phyloP scores from a whole-genome alignment of 1,284 basidiomycete species.

The Ceratobasidium sp. region DNA sequence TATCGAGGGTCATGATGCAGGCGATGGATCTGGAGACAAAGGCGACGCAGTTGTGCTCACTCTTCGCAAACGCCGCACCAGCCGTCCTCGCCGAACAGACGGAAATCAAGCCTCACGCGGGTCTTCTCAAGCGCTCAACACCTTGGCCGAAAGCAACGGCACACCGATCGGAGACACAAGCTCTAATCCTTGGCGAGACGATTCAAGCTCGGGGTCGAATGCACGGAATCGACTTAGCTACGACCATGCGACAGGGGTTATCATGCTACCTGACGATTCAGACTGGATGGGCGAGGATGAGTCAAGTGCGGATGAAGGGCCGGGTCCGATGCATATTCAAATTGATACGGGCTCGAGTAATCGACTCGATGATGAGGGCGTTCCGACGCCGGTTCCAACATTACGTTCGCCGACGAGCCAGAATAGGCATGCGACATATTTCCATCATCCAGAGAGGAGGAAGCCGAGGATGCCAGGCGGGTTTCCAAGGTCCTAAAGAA shows the following conservation, averaged over 20 bases:
- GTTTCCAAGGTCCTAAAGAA: slow-evolving; percentile 57
- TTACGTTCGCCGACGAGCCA: slow-evolving; percentile 29
- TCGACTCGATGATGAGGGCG: slow-evolving; percentile 44
- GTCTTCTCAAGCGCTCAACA: neutral
- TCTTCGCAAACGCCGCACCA: slow-evolving; percentile 60
- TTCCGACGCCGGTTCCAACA: slow-evolving; percentile 37
- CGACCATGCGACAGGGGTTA: slow-evolving; percentile 84
- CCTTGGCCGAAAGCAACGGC: slow-evolving; percentile 27
- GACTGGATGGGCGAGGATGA: slow-evolving; percentile 73
- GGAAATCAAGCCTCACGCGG: slow-evolving; percentile 31
- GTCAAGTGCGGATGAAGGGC: slow-evolving; percentile 58
- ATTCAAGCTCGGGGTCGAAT: slow-evolving; percentile 51
- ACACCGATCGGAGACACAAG: slow-evolving; percentile 46
- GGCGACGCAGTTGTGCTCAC: slow-evolving; percentile 81
- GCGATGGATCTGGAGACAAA: slow-evolving; percentile 58
- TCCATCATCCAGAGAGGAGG: slow-evolving; percentile 79
- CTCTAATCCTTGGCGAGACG: slow-evolving; percentile 47
- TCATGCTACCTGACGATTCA: slow-evolving; percentile 83
- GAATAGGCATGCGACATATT: slow-evolving; percentile 75
- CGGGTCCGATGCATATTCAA: slow-evolving; percentile 45
- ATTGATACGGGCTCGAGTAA: slow-evolving; percentile 29
- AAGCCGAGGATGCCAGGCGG: slow-evolving; percentile 69
- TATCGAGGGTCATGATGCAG: slow-evolving; percentile 63
- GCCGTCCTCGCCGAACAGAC: slow-evolving; percentile 21
- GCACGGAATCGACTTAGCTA: slow-evolving; percentile 76